phyloP scores from a whole-genome alignment of 352 stramenopile genomes.

The Halophytophthora batemanensis region DNA sequence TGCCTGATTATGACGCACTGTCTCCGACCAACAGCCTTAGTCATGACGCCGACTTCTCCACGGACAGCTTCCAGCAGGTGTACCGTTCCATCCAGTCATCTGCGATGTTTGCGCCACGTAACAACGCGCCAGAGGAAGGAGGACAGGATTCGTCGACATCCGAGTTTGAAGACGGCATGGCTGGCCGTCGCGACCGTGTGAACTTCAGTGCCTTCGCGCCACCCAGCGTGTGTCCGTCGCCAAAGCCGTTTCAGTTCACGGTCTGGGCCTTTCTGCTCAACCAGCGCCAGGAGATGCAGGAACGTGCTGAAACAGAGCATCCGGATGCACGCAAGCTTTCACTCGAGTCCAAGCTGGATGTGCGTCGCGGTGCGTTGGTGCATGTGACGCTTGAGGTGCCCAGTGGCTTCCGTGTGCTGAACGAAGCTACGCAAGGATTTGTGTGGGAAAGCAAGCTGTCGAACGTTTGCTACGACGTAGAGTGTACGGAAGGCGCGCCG shows the following conservation, averaged over 20 bases:
- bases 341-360: constrained; percentile 58
- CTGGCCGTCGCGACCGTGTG: constrained; percentile 58
- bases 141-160: constrained; percentile 15
- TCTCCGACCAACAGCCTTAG: constrained; percentile 54
- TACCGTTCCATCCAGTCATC: constrained; percentile 65
- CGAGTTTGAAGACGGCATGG: constrained; percentile 37
- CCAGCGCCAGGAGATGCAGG: constrained; percentile 65
- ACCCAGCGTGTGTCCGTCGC: constrained; percentile 48
- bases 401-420: constrained; percentile 55
- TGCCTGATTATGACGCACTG: constrained; percentile 40
- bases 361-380: constrained; percentile 70
- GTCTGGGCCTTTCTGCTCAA: constrained; percentile 76
- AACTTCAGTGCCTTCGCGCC: constrained; percentile 78
- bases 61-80: constrained; percentile 68
- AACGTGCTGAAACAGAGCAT: constrained; percentile 39
- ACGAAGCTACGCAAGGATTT: constrained; percentile 65
- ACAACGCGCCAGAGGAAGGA: constrained; percentile 20
- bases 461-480: constrained; percentile 52
- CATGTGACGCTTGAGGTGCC: constrained; percentile 71
- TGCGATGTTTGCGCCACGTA: constrained; percentile 11
- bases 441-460: constrained; percentile 69
- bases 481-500: constrained; percentile 46
- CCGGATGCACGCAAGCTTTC: constrained; percentile 40
- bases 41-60: constrained; percentile 56
- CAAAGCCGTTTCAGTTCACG: constrained; percentile 64